A percentile compares a stretch with the other conserved stretches of the same genome.
Evolutionary conservation across 169 alveolate genomes (phyloP).

Genomic region (Plasmodium sp.): DNA sequence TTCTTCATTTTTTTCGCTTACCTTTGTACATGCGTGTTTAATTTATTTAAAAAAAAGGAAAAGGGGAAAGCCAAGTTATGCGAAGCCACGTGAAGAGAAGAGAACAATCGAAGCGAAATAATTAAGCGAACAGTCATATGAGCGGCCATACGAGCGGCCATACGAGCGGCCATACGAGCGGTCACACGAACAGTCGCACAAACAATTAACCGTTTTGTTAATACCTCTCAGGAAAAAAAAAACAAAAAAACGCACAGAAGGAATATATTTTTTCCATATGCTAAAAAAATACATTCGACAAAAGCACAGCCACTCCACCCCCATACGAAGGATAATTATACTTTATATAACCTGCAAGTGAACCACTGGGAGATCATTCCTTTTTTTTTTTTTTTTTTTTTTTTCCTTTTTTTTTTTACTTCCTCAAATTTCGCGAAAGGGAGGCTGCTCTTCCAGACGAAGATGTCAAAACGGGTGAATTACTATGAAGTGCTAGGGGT

Average conservation of each 20-base stretch:
- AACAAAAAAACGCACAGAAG: background rate
- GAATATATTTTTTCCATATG: background rate
- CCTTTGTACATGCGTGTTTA: background rate
- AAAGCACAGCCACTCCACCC: background rate
- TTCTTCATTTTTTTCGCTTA: background rate
- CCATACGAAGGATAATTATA: background rate
- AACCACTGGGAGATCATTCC: background rate
- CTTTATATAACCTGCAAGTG: background rate
- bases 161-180: background rate
- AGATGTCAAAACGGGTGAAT: conserved; percentile 60
- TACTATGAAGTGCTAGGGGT: conserved; percentile 82
- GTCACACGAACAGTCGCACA: background rate
- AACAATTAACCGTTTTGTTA: conserved; percentile 33
- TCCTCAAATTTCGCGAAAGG: background rate
- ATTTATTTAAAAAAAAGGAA: background rate
- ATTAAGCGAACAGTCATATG: background rate
- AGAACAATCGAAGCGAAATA: background rate
- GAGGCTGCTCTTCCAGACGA: background rate
- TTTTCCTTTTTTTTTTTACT: no score
- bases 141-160: background rate
- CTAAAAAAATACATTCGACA: no score
- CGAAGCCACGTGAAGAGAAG: background rate
- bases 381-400: no score
- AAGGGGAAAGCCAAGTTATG: background rate
- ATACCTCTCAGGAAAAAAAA: conserved; percentile 6